Evolutionary conservation across 257 asterid genomes (phyloP).

Genomic region (Misopates orontium): DNA sequence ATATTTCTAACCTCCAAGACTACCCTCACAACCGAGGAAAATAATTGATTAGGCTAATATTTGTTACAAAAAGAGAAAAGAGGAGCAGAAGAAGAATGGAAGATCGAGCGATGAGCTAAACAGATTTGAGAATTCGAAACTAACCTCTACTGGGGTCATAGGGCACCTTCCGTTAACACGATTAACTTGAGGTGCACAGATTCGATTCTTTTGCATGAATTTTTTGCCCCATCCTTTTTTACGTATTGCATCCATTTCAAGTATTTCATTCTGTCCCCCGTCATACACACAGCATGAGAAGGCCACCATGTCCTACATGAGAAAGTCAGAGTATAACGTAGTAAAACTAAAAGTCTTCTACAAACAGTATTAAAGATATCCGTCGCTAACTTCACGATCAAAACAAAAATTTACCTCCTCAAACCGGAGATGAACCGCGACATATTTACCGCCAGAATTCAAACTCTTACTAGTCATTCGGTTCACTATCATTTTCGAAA

Average conservation of each 20-base stretch:
- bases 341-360: background rate
- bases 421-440: slow-evolving; percentile 81
- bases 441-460: slow-evolving; percentile 59
- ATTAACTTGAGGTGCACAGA: slow-evolving; percentile 57
- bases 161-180: slow-evolving; percentile 88
- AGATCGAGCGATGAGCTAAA: no score
- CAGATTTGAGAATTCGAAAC: slow-evolving; percentile 24
- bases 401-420: slow-evolving; percentile 55
- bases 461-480: slow-evolving; percentile 70
- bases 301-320: slow-evolving; percentile 85
- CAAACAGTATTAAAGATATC: background rate
- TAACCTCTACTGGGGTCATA: slow-evolving; percentile 92
- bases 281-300: slow-evolving; percentile 82
- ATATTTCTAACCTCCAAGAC: no score
- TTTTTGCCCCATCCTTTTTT: slow-evolving; percentile 82
- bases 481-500: slow-evolving; percentile 49
- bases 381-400: background rate
- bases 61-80: no score
- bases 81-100: no score
- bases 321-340: slow-evolving; percentile 16
- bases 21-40: no score
- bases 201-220: slow-evolving; percentile 46
- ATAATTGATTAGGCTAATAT: no score
- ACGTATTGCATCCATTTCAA: slow-evolving; percentile 69
- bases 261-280: slow-evolving; percentile 62